These are phyloP conservation scores for Xylaria sp. DNA, from an alignment of 2,329 filamentous ascomycete species.

Conservation along the genomic window DNA sequence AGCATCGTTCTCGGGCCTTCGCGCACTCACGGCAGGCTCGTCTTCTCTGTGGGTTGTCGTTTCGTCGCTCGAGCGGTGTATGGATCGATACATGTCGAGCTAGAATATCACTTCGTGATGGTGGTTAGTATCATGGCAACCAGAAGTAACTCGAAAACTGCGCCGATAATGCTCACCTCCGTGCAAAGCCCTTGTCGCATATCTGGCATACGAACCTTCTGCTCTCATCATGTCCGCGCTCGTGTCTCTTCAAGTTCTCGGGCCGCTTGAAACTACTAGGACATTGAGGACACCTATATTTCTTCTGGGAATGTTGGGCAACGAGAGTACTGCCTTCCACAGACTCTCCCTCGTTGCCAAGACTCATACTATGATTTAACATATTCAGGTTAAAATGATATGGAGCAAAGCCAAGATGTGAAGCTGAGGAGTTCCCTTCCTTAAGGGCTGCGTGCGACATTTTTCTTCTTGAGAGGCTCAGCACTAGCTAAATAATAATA, in stretches of 20 bases:
- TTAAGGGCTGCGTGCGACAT: slow-evolving; percentile 26
- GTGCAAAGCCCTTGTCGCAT: slow-evolving; percentile 49
- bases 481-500: slow-evolving; percentile 17
- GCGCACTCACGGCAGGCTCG: slow-evolving; percentile 49
- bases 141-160: neutral
- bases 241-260: slow-evolving; percentile 50
- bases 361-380: slow-evolving; percentile 14
- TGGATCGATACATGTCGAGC: slow-evolving; percentile 45
- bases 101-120: slow-evolving; percentile 42
- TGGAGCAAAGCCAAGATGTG: slow-evolving; percentile 29
- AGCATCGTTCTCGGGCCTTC: slow-evolving; percentile 46
- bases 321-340: slow-evolving; percentile 26
- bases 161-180: slow-evolving; percentile 42
- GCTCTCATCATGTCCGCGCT: slow-evolving; percentile 46
- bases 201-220: slow-evolving; percentile 45
- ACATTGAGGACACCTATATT: slow-evolving; percentile 48
- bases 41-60: slow-evolving; percentile 40
- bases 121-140: slow-evolving; percentile 28
- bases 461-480: slow-evolving; percentile 11
- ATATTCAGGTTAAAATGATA: slow-evolving; percentile 24
- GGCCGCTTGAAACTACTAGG: slow-evolving; percentile 48
- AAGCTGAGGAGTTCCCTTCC: slow-evolving; percentile 29
- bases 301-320: slow-evolving; percentile 37
- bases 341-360: slow-evolving; percentile 25
- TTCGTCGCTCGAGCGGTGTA: slow-evolving; percentile 38